Evolutionary conservation across 441 rosid species (phyloP), one percentile per base, ranked within the genome.

Genomic region (Erodium moschatum): DNA sequence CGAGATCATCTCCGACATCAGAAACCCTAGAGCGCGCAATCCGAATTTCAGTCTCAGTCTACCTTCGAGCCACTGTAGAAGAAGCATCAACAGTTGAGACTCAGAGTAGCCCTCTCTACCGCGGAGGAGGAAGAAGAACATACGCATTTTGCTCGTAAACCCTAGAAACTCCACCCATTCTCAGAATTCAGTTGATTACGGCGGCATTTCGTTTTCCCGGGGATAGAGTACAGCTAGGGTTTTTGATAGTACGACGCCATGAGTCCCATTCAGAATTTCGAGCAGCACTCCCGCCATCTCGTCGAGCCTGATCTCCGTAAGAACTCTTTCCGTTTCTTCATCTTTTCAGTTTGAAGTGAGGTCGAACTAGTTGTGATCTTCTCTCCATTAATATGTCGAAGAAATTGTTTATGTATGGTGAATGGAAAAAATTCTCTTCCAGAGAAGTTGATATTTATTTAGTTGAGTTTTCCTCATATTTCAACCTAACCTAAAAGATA

Each of bases 241-340:
- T 50, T 50, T 50, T 5, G 58, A 11, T 50, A 38, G 42, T 38
- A 38, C 42, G 9, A 2, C 65, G 16, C 65, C 65, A 93, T 91
- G 98, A 86, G 97, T 81, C 98, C 96, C 63, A 84, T 92, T 79
- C 96, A 89, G 92, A 88, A 90, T 76, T 90, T 95, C 85, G 99
- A 92, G 82, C 93, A 85, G 61, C 97, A 92, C 77, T 83, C 99
- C 48, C 89, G 96, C 73, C 90, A 77, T 71, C 89, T 95, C 67
- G 77, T 92, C 48, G 95, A 86, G 76, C 86, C 87, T 40, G 97
- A 92, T 78, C 84, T 87, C 54, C 79, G 96, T 92, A 92, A 58
- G 60, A 46, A 11, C 72, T 71, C 78, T 68, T 69, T 50, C 42
- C 42, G 42, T 38, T 18, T 20, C 58, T 71, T 20, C 21, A 61